These are phyloP conservation scores for Penicillium sp. DNA, from an alignment of 2,329 filamentous ascomycete genomes.

Conservation along the genomic window DNA sequence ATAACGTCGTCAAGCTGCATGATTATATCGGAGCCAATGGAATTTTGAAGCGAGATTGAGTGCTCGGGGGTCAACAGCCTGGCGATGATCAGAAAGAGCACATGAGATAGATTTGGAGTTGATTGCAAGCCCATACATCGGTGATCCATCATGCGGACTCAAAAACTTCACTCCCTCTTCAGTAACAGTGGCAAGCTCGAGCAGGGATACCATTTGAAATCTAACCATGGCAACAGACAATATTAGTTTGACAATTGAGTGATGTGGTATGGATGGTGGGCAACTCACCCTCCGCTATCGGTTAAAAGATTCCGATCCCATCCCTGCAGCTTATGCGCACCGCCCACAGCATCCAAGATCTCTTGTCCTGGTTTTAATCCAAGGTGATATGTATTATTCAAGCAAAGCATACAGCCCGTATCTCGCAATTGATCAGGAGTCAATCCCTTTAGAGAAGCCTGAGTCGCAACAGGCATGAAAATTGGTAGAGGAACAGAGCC, in stretches of 20 bases:
- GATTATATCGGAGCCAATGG: slow-evolving; percentile 95
- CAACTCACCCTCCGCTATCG: slow-evolving; percentile 48
- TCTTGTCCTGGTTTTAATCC: slow-evolving; percentile 91
- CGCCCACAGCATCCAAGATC: slow-evolving; percentile 77
- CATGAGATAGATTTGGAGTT: neutral
- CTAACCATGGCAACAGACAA: slow-evolving; percentile 42
- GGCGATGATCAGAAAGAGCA: neutral
- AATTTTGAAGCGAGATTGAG: slow-evolving; percentile 92
- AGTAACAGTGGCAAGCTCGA: slow-evolving; percentile 87
- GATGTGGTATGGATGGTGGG: neutral
- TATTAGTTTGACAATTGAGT: neutral
- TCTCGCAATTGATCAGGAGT: slow-evolving; percentile 88
- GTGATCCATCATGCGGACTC: slow-evolving; percentile 89
- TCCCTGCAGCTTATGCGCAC: slow-evolving; percentile 88
- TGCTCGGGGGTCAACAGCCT: slow-evolving; percentile 91
- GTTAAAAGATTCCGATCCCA: slow-evolving; percentile 96
- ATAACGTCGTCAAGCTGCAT: slow-evolving; percentile 99
- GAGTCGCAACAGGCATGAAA: slow-evolving; percentile 98
- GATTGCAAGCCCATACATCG: slow-evolving; percentile 57
- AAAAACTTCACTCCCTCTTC: slow-evolving; percentile 94
- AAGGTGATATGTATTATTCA: slow-evolving; percentile 98
- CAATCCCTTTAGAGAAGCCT: slow-evolving; percentile 89
- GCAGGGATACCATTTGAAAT: slow-evolving; percentile 97
- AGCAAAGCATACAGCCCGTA: slow-evolving; percentile 79
- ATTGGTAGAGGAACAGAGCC: slow-evolving; percentile 83